These are phyloP conservation scores for Leccinellum rugosiceps DNA, from an alignment of 768 basidiomycete genomes.

Conservation along the genomic window DNA sequence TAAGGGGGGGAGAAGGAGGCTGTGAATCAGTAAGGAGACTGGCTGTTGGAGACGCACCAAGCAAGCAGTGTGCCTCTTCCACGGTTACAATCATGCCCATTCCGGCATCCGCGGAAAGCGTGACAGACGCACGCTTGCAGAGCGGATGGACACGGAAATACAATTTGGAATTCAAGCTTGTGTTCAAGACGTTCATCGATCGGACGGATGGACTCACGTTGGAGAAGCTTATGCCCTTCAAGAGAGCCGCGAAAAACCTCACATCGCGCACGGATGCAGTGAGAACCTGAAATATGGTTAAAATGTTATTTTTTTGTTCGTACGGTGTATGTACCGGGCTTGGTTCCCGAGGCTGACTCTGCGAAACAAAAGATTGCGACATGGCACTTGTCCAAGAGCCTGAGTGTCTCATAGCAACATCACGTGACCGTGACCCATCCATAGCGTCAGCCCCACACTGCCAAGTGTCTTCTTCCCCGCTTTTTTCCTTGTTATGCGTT, in stretches of 20 bases:
- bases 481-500: constrained; percentile 10
- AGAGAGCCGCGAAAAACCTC: constrained; percentile 70
- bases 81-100: constrained; percentile 78
- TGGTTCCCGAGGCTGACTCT: constrained; percentile 20
- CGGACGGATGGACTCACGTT: constrained; percentile 50
- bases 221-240: constrained; percentile 79
- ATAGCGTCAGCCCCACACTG: background rate
- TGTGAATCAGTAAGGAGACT: constrained; percentile 3
- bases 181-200: background rate
- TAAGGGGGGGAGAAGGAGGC: background rate
- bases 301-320: background rate
- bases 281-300: constrained; percentile 43
- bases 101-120: constrained; percentile 58
- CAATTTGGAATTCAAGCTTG: constrained; percentile 3
- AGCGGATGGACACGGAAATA: constrained; percentile 6
- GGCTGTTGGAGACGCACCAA: constrained; percentile 49
- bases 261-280: constrained; percentile 77
- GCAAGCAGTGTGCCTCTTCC: constrained; percentile 79
- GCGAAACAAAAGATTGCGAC: constrained; percentile 18
- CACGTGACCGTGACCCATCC: constrained; percentile 11
- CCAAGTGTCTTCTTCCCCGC: background rate
- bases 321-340: constrained; percentile 19
- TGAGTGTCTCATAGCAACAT: too few species aligned
- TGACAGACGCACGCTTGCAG: constrained; percentile 70
- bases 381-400: too few species aligned